Percentiles rank a stretch among this genome's conserved stretches.
These are phyloP conservation scores for Osmanthus fragrans DNA, from an alignment of 257 asterid species.

Conservation along the genomic window DNA sequence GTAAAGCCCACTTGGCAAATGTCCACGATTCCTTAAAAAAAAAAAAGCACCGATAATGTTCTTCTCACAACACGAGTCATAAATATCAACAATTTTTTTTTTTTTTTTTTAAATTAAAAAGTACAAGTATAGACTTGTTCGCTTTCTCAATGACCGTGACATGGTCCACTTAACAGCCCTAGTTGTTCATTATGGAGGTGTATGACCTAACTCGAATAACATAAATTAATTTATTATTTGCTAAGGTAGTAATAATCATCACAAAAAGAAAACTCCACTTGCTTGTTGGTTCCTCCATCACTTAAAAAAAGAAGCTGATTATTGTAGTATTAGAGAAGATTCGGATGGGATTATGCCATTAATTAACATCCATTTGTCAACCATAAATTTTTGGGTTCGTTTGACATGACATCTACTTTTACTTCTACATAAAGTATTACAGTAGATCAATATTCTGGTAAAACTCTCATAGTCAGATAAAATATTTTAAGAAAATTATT, in stretches of 20 bases:
- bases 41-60: too few relatives aligned
- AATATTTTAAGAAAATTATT: too few relatives aligned
- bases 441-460: too few relatives aligned
- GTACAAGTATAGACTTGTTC: not conserved
- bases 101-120: not conserved
- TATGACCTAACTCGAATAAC: conserved; percentile 5
- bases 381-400: conserved; percentile 8
- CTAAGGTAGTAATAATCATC: not conserved
- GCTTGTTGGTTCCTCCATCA: conserved; percentile 37
- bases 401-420: too few relatives aligned
- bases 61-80: not conserved
- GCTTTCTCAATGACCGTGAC: not conserved
- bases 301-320: conserved; percentile 24
- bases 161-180: not conserved
- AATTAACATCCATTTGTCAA: conserved; percentile 20
- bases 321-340: conserved; percentile 28
- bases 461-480: too few relatives aligned
- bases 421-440: too few relatives aligned
- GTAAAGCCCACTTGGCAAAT: not conserved
- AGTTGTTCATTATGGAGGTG: not conserved
- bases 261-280: conserved; percentile 30
- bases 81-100: not conserved
- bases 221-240: conserved; percentile 1
- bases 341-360: conserved; percentile 27
- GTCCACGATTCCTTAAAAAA: not conserved